Percentiles rank a stretch among this genome's conserved stretches.
phyloP scores from a whole-genome alignment of 352 stramenopile genomes.

The Phytophthora niederhauseri region DNA sequence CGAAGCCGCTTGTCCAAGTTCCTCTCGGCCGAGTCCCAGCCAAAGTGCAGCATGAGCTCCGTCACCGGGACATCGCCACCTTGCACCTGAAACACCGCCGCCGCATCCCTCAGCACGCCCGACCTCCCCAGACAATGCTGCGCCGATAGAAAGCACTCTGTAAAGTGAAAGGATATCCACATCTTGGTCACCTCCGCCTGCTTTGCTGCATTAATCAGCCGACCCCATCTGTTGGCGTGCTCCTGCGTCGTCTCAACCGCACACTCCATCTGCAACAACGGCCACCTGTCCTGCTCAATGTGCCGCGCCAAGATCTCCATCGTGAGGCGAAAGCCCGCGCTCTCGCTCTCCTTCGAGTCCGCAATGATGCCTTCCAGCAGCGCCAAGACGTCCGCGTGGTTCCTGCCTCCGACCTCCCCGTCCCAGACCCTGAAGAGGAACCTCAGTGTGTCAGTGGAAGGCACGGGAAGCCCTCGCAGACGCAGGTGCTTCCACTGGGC shows the following conservation, averaged over 20 bases:
- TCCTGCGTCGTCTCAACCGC: slow-evolving; percentile 8
- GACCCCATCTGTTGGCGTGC: slow-evolving; percentile 7
- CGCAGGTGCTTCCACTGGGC: slow-evolving; percentile 24
- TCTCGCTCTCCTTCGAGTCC: slow-evolving; percentile 16
- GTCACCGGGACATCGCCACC: slow-evolving; percentile 1
- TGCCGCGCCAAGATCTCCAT: slow-evolving; percentile 21
- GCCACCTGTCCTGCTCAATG: slow-evolving; percentile 18
- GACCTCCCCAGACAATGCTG: slow-evolving; percentile 20
- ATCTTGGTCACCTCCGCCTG: slow-evolving; percentile 15
- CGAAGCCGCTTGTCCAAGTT: slow-evolving; percentile 19
- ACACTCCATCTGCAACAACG: slow-evolving; percentile 7
- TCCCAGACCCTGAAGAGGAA: slow-evolving; percentile 15
- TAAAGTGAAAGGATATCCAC: slow-evolving; percentile 20
- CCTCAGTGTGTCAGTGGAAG: not conserved
- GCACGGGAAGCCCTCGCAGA: not conserved
- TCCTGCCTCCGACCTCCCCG: not conserved
- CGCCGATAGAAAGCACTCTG: slow-evolving; percentile 12
- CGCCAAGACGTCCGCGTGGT: not conserved
- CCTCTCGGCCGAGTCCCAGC: slow-evolving; percentile 14
- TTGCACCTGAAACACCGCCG: not conserved
- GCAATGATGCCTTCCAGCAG: slow-evolving; percentile 12
- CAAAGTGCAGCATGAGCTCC: slow-evolving; percentile 22
- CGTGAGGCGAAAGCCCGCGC: slow-evolving; percentile 8
- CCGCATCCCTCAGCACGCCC: slow-evolving; percentile 12
- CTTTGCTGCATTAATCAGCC: slow-evolving; percentile 1